These are phyloP conservation scores for Paraleonurus japonicus DNA, from an alignment of 257 asterid genomes.

Conservation along the genomic window DNA sequence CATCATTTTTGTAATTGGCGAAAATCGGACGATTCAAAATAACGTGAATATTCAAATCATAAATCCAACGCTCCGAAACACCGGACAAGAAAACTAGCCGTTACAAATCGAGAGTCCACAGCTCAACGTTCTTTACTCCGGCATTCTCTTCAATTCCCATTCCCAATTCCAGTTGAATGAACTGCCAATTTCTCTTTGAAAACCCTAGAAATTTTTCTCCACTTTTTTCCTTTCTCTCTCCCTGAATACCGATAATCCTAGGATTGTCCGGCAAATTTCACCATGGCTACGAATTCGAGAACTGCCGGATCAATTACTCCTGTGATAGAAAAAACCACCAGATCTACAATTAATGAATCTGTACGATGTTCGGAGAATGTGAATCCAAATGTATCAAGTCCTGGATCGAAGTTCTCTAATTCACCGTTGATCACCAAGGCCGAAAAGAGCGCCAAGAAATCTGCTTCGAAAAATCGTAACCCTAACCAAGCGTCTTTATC, in stretches of 20 bases:
- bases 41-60: constrained; percentile 29
- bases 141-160: constrained; percentile 12
- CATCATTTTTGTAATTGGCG: not conserved
- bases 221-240: not conserved
- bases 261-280: constrained; percentile 12
- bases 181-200: constrained; percentile 15
- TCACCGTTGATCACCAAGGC: constrained; percentile 50
- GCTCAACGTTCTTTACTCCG: constrained; percentile 33
- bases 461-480: constrained; percentile 38
- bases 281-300: constrained; percentile 38
- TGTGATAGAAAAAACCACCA: constrained; percentile 25
- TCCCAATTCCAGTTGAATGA: constrained; percentile 16
- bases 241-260: not conserved
- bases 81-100: constrained; percentile 46
- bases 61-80: constrained; percentile 40
- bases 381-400: constrained; percentile 54
- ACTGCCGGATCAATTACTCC: constrained; percentile 36
- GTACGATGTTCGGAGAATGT: constrained; percentile 43
- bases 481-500: constrained; percentile 32
- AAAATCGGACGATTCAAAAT: constrained; percentile 33
- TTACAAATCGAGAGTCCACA: constrained; percentile 39
- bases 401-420: constrained; percentile 38
- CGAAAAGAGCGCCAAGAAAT: constrained; percentile 40
- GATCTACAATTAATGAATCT: constrained; percentile 39
- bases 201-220: constrained; percentile 10